Evolutionary conservation across 768 basidiomycete species (phyloP), one percentile per base, ranked within the genome.

Genomic region (Brasilioporus rufonigricans): DNA sequence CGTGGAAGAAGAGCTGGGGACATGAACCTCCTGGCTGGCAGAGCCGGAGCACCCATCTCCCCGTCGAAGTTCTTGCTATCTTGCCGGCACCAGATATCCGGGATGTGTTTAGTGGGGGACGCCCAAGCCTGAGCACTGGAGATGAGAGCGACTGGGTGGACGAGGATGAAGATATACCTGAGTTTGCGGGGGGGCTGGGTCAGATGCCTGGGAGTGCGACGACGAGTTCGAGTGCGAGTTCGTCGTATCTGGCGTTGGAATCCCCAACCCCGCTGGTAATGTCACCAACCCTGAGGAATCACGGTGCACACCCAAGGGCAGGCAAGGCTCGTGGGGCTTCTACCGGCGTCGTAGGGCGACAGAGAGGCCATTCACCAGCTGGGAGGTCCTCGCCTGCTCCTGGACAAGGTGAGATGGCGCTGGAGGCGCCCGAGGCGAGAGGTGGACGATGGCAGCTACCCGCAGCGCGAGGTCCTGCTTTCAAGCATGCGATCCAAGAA

Each of bases 1-100:
- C 87, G 66, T 93, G 91, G 91, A 92, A 90, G 77, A 91, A 91
- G 69, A 82, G 86, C 8, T 93, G 91, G 91, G 91, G 91, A 1
- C 73, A 86, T 27, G 89, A 93, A 62, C 91, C 91, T 7, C 89
- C 91, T 21, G 91, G 90, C 18, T 92, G 90, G 89, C 86, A 89
- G 60, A 79, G 76, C 33, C 80, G 87, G 4, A 69, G 68, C 48
- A 78, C 74, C n/a, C 85, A 86, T 63, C 70, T 86, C 5, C 88
- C 91, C 0, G 76, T 91, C 27, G 91, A 93, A 67, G 88, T 91
- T 10, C 76, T 91, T 13, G 80, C 82, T n/a, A 80, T 91, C 44
- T 87, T 81, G 1, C 80, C 86, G 24, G 72, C 61, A 48, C 56
- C 61, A 33, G 64, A 76, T 60, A 79, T 93, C 26, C 78, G 91